Evolutionary conservation across 108 stramenopile genomes (phyloP), one percentile per base, ranked within the genome.

Genomic region (Cyclotella baltica): DNA sequence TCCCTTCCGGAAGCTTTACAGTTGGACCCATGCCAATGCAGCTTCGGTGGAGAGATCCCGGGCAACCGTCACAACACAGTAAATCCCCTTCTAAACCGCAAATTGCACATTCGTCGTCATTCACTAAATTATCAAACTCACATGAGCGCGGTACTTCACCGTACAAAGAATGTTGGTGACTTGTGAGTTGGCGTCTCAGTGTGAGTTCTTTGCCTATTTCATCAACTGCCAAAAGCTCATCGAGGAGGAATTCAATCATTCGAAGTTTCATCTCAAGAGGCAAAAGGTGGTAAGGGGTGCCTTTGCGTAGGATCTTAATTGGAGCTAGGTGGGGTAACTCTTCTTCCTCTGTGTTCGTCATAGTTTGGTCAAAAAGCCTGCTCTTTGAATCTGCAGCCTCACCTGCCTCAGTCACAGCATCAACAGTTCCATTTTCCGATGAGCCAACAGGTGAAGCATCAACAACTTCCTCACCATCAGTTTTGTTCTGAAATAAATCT

Each of bases 41-140:
- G 22, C 50, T 55, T 43, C 77, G 61, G 71, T 95, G 94, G 75
- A 87, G 93, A 59, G 90, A 91, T 8, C 74, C 73, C 2, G 81
- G 70, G 68, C 94, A 95, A 27, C 91, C 90, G 74, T 95, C 94
- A 71, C 94, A 95, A 34, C 94, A 93, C 16, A 95, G 64, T 62
- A 95, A 78, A 38, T 95, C 90, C 10, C 94, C 94, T 70, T 92
- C 92, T 28, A 81, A 10, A 10, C 88, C 78, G 67, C 94, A 95
- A 29, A 95, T 82, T 0, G 47, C 62, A 56, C 94, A 93, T 56
- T 90, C 86, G 61, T 96, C 92, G 15, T 75, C 77, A 58, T 96
- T 93, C 22, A 83, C 77, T 29, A 92, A 61, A 48, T 84, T 58
- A 40, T 88, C 83, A 15, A 88, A 85, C 50, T 92, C 91, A 25